Evolutionary conservation across 2,329 filamentous ascomycete species (phyloP), one percentile per base, ranked within the genome.

Genomic region (Nemania sp.): DNA sequence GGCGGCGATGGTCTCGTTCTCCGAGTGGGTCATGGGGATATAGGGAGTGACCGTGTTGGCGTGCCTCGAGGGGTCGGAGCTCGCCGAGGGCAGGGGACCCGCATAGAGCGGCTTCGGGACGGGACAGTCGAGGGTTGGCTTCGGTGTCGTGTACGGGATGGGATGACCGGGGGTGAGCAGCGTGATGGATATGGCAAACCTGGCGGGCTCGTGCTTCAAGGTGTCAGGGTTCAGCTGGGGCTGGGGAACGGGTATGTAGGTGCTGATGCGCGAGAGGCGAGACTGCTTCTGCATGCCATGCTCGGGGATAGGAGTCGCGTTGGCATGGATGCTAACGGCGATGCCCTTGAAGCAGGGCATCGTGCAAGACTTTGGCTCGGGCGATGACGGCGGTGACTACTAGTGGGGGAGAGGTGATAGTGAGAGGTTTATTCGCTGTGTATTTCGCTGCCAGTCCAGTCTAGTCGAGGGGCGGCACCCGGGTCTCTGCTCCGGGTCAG

Each of bases 341-440:
- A 99, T 92, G 79, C 95, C 95, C 83, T 98, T 96, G 82, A 98
- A 99, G 87, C 93, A 98, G 81, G 95, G 95, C 95, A 87, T 87
- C 74, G 74, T 84, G 20, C 39, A 72, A 6, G 39, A 20, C 18
- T 32, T 34, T 21, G 20, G 40, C 54, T 48, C 17, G 54, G 59
- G 25, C 34, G 29, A 25, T 18, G 17, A 11, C 12, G 15, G 29
- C 21, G 34, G 39, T 10, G 20, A 55, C 15, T 17, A 45, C 13
- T 20, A 12, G 18, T 6, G n/a, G 34, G 15, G 11, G 11, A 32
- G 11, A 32, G 18, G 7, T 17, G 18, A 40, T 6, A 37, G 25
- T 29, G 25, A 29, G 25, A 29, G 3, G 7, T 29, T 29, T 29
- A 7, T 3, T 29, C 25, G 25, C 7, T 7, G 3, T 29, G 25